Evolutionary conservation across 2,329 filamentous ascomycete genomes (phyloP).

Genomic region (Neophaeococcomyces aloes): DNA sequence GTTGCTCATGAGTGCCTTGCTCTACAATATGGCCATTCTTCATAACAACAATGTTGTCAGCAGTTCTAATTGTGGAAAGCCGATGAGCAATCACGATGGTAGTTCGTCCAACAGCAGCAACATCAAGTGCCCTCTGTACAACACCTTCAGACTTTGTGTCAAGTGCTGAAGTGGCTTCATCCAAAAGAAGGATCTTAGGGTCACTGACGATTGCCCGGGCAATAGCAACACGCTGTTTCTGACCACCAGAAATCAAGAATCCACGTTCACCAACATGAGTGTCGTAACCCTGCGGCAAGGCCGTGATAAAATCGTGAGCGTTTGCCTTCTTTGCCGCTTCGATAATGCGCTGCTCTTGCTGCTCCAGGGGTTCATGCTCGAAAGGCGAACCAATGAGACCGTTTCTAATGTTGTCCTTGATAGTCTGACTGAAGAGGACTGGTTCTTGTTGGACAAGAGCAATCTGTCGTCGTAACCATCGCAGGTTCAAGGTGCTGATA

Average conservation of each 20-base stretch:
- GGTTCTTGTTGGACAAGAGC: slow-evolving; percentile 90
- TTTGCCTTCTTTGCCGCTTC: slow-evolving; percentile 84
- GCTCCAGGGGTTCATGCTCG: slow-evolving; percentile 58
- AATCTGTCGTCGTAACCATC: slow-evolving; percentile 86
- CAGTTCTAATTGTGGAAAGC: slow-evolving; percentile 84
- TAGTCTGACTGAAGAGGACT: slow-evolving; percentile 77
- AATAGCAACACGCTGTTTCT: slow-evolving; percentile 95
- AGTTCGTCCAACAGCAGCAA: slow-evolving; percentile 72
- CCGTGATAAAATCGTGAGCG: slow-evolving; percentile 79
- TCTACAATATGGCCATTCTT: slow-evolving; percentile 74
- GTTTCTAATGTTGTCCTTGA: slow-evolving; percentile 80
- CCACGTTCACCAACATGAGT: slow-evolving; percentile 94
- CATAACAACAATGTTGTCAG: slow-evolving; percentile 95
- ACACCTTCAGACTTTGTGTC: slow-evolving; percentile 93
- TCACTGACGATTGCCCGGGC: slow-evolving; percentile 82
- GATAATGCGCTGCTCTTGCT: slow-evolving; percentile 59
- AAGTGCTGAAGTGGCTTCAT: slow-evolving; percentile 87
- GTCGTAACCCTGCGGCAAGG: slow-evolving; percentile 77
- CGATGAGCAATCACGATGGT: slow-evolving; percentile 95
- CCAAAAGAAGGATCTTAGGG: slow-evolving; percentile 81
- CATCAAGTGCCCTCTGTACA: slow-evolving; percentile 85
- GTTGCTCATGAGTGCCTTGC: slow-evolving; percentile 74
- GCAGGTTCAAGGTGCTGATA: slow-evolving; percentile 69
- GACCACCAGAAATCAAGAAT: slow-evolving; percentile 83
- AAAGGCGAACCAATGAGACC: slow-evolving; percentile 76